Percentiles rank a stretch among this genome's conserved stretches.
These are phyloP conservation scores for Marsdenia floribunda DNA, from an alignment of 257 asterid genomes.

Conservation along the genomic window DNA sequence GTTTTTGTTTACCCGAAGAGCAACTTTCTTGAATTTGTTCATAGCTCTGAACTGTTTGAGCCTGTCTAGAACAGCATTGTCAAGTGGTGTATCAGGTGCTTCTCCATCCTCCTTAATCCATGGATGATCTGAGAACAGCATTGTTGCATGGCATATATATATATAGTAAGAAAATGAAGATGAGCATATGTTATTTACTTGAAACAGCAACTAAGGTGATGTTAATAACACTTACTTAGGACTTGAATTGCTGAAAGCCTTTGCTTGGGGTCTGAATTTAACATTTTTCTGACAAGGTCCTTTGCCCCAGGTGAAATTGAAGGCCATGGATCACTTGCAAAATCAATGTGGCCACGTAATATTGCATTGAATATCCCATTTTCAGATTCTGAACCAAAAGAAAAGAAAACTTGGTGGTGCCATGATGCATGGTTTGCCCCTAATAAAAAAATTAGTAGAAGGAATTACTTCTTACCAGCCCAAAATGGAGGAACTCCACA, in stretches of 20 bases:
- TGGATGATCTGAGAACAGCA: slow-evolving; percentile 44
- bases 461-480: background rate
- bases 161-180: too few relatives aligned
- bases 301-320: slow-evolving; percentile 81
- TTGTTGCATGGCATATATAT: background rate
- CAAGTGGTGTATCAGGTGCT: slow-evolving; percentile 73
- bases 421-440: too few relatives aligned
- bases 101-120: slow-evolving; percentile 85
- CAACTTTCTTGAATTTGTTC: slow-evolving; percentile 76
- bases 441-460: too few relatives aligned
- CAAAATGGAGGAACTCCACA: background rate
- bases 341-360: slow-evolving; percentile 73
- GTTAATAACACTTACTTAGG: slow-evolving; percentile 43
- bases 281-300: slow-evolving; percentile 85
- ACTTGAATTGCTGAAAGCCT: slow-evolving; percentile 84
- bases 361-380: slow-evolving; percentile 90
- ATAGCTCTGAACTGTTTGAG: slow-evolving; percentile 74
- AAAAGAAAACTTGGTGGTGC: too few relatives aligned
- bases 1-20: slow-evolving; percentile 42
- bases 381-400: slow-evolving; percentile 52
- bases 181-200: background rate
- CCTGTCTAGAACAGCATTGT: slow-evolving; percentile 59
- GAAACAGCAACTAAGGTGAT: background rate
- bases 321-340: slow-evolving; percentile 92
- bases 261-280: slow-evolving; percentile 67